Evolutionary conservation across 768 basidiomycete genomes (phyloP).

Genomic region (Agrocybe pediades): DNA sequence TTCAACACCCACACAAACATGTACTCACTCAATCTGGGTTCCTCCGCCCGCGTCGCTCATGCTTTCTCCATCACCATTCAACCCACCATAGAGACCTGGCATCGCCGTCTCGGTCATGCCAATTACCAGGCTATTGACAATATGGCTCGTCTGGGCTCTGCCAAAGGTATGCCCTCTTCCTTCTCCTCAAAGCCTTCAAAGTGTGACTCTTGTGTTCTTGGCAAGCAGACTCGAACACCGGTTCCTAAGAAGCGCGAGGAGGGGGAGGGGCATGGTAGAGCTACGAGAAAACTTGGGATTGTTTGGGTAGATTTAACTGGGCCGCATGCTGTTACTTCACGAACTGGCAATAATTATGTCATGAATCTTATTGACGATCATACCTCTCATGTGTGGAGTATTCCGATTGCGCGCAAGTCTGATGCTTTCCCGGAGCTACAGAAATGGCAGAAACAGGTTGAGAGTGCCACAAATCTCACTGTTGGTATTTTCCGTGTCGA

Average conservation of each 20-base stretch:
- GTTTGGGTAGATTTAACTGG: constrained; percentile 35
- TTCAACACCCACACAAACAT: constrained; percentile 10
- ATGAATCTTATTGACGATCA: constrained; percentile 38
- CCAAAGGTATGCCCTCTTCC: constrained; percentile 25
- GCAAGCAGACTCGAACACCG: constrained; percentile 35
- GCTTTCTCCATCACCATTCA: constrained; percentile 11
- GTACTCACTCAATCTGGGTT: constrained; percentile 12
- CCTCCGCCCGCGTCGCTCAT: constrained; percentile 8
- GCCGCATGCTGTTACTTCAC: constrained; percentile 19
- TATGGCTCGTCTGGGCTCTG: constrained; percentile 16
- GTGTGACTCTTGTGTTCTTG: constrained; percentile 36
- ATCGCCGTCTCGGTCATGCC: constrained; percentile 26
- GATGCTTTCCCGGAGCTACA: constrained; percentile 23
- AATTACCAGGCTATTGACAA: constrained; percentile 23
- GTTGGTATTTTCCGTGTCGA: constrained; percentile 17
- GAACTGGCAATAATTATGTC: constrained; percentile 25
- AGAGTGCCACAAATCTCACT: constrained; percentile 20
- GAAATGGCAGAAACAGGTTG: constrained; percentile 26
- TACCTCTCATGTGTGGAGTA: constrained; percentile 28
- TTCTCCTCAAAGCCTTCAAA: constrained; percentile 22
- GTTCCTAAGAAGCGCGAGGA: constrained; percentile 31
- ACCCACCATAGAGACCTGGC: constrained; percentile 24
- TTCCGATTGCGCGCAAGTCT: constrained; percentile 30
- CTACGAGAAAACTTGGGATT: constrained; percentile 24
- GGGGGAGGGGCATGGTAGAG: constrained; percentile 14